A percentile compares a stretch with the other conserved stretches of the same genome.
Conservation (phyloP, 768 basidiomycete species). For the Sporobolomyces phaffii region DNA sequence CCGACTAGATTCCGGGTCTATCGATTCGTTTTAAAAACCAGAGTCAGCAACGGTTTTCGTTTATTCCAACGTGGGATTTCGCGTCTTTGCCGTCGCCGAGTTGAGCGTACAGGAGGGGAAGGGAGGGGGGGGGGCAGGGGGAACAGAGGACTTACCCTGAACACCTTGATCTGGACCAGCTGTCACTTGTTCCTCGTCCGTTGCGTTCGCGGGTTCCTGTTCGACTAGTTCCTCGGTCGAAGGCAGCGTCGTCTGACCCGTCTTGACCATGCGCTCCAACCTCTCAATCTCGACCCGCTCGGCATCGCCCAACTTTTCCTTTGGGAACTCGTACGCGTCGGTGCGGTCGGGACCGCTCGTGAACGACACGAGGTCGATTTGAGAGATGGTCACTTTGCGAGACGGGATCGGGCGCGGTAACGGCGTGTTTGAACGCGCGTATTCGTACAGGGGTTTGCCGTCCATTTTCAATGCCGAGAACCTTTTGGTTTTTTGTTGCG, state of each 20-base stretch:
- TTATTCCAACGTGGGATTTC: no score
- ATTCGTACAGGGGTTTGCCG: constrained; percentile 88
- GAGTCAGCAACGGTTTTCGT: no score
- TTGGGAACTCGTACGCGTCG: constrained; percentile 67
- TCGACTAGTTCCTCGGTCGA: constrained; percentile 9
- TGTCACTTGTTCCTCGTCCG: neutral
- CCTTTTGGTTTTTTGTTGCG: constrained; percentile 49
- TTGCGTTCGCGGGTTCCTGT: neutral
- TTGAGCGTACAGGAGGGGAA: no score
- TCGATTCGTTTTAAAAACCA: no score
- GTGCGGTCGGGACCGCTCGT: constrained; percentile 55
- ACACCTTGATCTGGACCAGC: neutral
- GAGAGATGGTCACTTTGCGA: constrained; percentile 73
- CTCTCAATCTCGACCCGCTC: constrained; percentile 65
- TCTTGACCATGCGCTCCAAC: constrained; percentile 51
- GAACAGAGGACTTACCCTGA: no score
- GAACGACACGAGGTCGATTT: constrained; percentile 73
- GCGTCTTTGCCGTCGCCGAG: no score
- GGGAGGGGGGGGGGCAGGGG: no score
- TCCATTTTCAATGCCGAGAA: constrained; percentile 99
- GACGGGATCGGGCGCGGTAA: constrained; percentile 90
- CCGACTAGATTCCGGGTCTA: no score
- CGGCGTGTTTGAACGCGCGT: constrained; percentile 82
- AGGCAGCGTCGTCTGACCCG: constrained; percentile 13
- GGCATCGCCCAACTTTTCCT: constrained; percentile 60